phyloP scores from a whole-genome alignment of 1,139 yeast genomes.

The Suhomyces anneliseae region DNA sequence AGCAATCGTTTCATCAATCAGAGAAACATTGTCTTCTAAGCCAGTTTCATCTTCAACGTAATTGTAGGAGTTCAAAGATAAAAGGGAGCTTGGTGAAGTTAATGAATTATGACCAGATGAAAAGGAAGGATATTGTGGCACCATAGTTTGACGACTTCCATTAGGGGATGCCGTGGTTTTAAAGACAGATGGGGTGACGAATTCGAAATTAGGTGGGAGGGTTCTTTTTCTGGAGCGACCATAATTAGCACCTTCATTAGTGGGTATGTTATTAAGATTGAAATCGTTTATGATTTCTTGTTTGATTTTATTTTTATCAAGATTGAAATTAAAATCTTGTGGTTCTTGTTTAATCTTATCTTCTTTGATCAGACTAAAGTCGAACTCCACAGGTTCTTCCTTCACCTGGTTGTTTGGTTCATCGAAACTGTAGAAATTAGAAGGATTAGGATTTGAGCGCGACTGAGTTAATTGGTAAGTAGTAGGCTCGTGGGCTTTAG shows the following conservation, averaged over 20 bases:
- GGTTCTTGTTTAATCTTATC: slow-evolving; percentile 39
- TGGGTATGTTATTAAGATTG: slow-evolving; percentile 39
- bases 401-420: not conserved
- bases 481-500: slow-evolving; percentile 27
- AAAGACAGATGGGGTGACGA: slow-evolving; percentile 11
- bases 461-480: slow-evolving; percentile 15
- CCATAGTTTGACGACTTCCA: slow-evolving; percentile 4
- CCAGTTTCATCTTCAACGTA: slow-evolving; percentile 19
- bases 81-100: slow-evolving; percentile 38
- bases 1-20: slow-evolving; percentile 1
- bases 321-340: slow-evolving; percentile 5
- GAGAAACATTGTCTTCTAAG: slow-evolving; percentile 10
- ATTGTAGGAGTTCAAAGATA: slow-evolving; percentile 32
- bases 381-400: not conserved
- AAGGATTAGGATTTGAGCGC: slow-evolving; percentile 12
- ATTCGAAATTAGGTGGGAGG: slow-evolving; percentile 6
- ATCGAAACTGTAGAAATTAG: slow-evolving; percentile 1
- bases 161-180: slow-evolving; percentile 1
- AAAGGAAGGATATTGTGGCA: slow-evolving; percentile 6
- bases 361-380: slow-evolving; percentile 17
- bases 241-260: slow-evolving; percentile 8
- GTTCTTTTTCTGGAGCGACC: slow-evolving; percentile 10
- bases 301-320: slow-evolving; percentile 35
- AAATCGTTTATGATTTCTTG: slow-evolving; percentile 46
- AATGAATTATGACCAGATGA: slow-evolving; percentile 21